phyloP scores from a whole-genome alignment of 352 stramenopile genomes.

The Hyaloperonospora brassicae region DNA sequence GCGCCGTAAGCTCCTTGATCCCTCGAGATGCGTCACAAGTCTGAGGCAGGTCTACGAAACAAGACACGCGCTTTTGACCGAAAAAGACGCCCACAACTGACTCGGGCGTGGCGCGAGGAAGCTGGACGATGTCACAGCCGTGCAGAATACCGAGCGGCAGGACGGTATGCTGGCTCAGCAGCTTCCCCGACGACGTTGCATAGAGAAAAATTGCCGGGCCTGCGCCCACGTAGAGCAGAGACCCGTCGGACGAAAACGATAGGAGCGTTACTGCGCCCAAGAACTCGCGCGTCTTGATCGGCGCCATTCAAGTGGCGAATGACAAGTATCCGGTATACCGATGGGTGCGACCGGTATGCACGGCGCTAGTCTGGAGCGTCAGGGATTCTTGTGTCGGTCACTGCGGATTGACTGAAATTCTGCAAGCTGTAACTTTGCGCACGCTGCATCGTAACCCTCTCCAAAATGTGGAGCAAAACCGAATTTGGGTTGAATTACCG shows the following conservation, averaged over 20 bases:
- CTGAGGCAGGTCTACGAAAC: slow-evolving; percentile 45
- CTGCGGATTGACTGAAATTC: no score
- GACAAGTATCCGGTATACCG: background rate
- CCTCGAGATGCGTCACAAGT: slow-evolving; percentile 14
- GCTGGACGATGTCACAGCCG: slow-evolving; percentile 43
- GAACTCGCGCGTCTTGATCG: slow-evolving; percentile 57
- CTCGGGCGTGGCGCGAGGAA: background rate
- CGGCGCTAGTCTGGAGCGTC: no score
- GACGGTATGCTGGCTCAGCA: slow-evolving; percentile 39
- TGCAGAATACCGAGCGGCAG: slow-evolving; percentile 67
- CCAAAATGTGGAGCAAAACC: no score
- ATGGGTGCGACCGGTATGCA: background rate
- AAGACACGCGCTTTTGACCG: slow-evolving; percentile 70
- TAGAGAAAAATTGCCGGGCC: slow-evolving; percentile 64
- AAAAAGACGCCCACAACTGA: slow-evolving; percentile 51
- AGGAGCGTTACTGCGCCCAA: slow-evolving; percentile 78
- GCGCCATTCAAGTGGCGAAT: slow-evolving; percentile 7
- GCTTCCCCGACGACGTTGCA: slow-evolving; percentile 33
- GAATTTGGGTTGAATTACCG: no score
- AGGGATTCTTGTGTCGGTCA: no score
- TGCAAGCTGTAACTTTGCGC: no score
- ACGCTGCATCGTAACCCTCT: no score
- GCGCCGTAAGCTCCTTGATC: slow-evolving; percentile 17
- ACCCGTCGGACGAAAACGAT: slow-evolving; percentile 60
- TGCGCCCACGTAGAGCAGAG: slow-evolving; percentile 65